These are phyloP conservation scores for Cyclotella distinguenda DNA, from an alignment of 108 stramenopile genomes.

Conservation along the genomic window DNA sequence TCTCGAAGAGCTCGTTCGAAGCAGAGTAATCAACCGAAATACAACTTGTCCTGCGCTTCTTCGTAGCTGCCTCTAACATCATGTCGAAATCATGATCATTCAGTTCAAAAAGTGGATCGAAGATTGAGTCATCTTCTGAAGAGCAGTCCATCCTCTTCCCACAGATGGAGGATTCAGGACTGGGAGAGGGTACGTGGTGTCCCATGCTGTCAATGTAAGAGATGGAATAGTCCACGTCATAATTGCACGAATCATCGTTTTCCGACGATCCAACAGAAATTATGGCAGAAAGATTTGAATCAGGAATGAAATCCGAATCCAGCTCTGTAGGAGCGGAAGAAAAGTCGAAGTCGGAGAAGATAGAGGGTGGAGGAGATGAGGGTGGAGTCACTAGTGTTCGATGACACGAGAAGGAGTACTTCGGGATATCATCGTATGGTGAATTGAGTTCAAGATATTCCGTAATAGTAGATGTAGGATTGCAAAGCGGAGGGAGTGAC, in stretches of 20 bases:
- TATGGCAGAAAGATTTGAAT: constrained; percentile 3
- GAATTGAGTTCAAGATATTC: background rate
- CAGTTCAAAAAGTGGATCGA: constrained; percentile 37
- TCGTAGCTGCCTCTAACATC: background rate
- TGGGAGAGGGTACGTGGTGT: constrained; percentile 21
- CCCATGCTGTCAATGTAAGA: constrained; percentile 17
- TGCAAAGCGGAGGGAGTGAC: background rate
- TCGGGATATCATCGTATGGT: background rate
- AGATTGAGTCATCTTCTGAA: constrained; percentile 10
- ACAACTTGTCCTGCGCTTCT: background rate
- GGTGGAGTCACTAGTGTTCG: constrained; percentile 15
- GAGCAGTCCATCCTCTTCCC: background rate
- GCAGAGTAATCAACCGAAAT: background rate
- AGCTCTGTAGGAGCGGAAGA: no score
- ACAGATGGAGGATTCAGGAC: background rate
- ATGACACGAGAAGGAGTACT: background rate
- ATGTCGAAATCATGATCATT: background rate
- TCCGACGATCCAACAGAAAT: background rate
- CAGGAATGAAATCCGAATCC: constrained; percentile 3
- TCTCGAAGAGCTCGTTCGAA: background rate
- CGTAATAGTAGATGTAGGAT: background rate
- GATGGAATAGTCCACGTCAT: constrained; percentile 39
- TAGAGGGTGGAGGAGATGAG: constrained; percentile 2
- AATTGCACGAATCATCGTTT: background rate
- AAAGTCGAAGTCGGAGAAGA: constrained; percentile 7